phyloP scores from a whole-genome alignment of 2,329 filamentous ascomycete genomes.

The Raffaelea albimanens region DNA sequence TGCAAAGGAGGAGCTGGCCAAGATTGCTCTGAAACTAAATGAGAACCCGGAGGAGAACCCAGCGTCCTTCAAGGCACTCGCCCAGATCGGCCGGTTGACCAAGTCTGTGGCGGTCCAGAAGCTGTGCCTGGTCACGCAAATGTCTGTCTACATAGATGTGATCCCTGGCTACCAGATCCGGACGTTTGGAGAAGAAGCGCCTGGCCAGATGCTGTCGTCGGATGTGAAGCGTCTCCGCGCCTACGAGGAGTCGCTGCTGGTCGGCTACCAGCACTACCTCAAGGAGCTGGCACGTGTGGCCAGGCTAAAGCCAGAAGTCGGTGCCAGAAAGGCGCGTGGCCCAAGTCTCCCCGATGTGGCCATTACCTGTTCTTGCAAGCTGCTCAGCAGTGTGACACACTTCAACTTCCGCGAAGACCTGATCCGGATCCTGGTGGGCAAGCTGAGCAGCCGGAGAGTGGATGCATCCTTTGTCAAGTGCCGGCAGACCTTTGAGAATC shows the following conservation, averaged over 20 bases:
- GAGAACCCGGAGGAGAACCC: slow-evolving; percentile 90
- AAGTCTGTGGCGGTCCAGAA: slow-evolving; percentile 69
- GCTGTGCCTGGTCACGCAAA: slow-evolving; percentile 74
- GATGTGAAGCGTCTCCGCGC: slow-evolving; percentile 73
- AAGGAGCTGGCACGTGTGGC: slow-evolving; percentile 62
- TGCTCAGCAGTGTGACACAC: slow-evolving; percentile 77
- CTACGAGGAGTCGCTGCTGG: slow-evolving; percentile 81
- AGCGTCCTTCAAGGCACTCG: slow-evolving; percentile 67
- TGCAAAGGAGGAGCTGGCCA: slow-evolving; percentile 87
- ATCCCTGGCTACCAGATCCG: slow-evolving; percentile 96
- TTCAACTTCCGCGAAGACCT: slow-evolving; percentile 94
- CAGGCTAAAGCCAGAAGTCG: slow-evolving; percentile 28
- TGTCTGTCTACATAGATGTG: slow-evolving; percentile 87
- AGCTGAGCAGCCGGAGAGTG: slow-evolving; percentile 62
- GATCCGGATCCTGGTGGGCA: slow-evolving; percentile 76
- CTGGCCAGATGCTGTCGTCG: slow-evolving; percentile 73
- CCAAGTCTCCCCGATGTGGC: slow-evolving; percentile 61
- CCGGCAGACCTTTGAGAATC: slow-evolving; percentile 64
- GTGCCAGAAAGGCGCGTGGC: slow-evolving; percentile 25
- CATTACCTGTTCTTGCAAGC: slow-evolving; percentile 73
- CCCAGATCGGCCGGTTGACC: slow-evolving; percentile 61
- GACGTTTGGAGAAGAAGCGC: slow-evolving; percentile 62
- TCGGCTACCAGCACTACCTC: slow-evolving; percentile 78
- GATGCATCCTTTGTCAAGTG: slow-evolving; percentile 73
- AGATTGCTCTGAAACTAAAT: slow-evolving; percentile 70